A percentile compares a stretch with the other conserved stretches of the same genome.
Conservation (phyloP, 768 basidiomycete genomes). For the Panellus pusillus region DNA sequence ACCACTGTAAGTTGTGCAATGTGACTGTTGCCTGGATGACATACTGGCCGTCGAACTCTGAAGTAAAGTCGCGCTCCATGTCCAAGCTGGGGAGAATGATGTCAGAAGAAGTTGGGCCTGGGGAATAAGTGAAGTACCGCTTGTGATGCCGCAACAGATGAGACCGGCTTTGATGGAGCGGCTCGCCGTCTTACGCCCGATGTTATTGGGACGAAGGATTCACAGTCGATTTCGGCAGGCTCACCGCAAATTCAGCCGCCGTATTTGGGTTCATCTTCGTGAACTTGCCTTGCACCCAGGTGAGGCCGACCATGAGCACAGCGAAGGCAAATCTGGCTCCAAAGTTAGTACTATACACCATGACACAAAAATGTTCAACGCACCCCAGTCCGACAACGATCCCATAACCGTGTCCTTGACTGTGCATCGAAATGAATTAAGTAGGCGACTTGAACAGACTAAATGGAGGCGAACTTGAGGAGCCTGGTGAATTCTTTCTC, state of each 20-base stretch:
- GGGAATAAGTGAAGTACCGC: neutral
- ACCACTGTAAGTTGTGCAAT: neutral
- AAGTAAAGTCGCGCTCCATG: constrained; percentile 40
- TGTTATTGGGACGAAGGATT: constrained; percentile 26
- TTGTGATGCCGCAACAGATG: constrained; percentile 36
- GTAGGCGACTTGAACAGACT: neutral
- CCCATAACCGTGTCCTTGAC: constrained; percentile 34
- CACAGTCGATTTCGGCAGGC: neutral
- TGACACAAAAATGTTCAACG: constrained; percentile 13
- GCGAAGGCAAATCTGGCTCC: constrained; percentile 33
- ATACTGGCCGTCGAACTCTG: constrained; percentile 38
- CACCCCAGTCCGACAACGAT: constrained; percentile 34
- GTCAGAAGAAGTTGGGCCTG: neutral
- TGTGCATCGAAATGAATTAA: constrained; percentile 6
- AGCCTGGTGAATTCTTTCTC: neutral
- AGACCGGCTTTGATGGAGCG: constrained; percentile 29
- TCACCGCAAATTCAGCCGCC: constrained; percentile 20
- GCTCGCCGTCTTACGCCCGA: neutral
- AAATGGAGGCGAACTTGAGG: neutral
- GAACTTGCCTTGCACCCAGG: constrained; percentile 33
- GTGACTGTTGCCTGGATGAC: constrained; percentile 20
- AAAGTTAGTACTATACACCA: neutral
- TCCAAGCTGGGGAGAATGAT: constrained; percentile 36
- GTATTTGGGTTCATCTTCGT: constrained; percentile 33
- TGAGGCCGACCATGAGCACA: constrained; percentile 33